Percentiles rank a stretch among this genome's conserved stretches.
Evolutionary conservation across 371 early-diverging fungal species (phyloP).

Genomic region (Mucor velutinosus): DNA sequence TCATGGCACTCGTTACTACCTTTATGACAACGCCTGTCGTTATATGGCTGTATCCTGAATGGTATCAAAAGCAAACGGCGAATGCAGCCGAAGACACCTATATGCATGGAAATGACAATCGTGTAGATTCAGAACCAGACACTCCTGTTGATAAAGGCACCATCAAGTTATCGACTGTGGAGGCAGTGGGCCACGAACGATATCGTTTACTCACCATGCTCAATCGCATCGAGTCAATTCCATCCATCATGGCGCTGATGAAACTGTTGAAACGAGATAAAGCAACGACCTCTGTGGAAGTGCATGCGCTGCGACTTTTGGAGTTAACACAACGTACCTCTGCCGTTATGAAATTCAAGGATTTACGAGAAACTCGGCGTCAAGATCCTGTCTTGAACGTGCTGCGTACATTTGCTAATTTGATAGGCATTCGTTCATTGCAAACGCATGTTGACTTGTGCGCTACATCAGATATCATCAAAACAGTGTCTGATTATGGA

Average conservation of each 20-base stretch:
- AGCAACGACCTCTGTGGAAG: constrained; percentile 1
- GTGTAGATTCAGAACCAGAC: not conserved
- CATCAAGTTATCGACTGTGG: not conserved
- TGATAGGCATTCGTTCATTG: constrained; percentile 53
- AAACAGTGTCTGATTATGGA: constrained; percentile 20
- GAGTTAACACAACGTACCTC: constrained; percentile 75
- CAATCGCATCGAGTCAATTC: constrained; percentile 65
- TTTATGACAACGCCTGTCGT: constrained; percentile 74
- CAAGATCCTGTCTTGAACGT: constrained; percentile 76
- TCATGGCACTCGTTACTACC: constrained; percentile 87
- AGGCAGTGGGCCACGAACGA: not conserved
- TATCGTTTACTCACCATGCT: constrained; percentile 58
- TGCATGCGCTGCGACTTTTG: constrained; percentile 67
- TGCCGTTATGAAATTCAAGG: constrained; percentile 71
- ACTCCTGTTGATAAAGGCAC: not conserved
- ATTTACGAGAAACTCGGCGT: constrained; percentile 56
- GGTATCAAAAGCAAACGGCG: constrained; percentile 50
- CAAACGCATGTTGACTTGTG: constrained; percentile 31
- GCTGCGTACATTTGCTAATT: constrained; percentile 71
- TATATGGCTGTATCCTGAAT: constrained; percentile 57
- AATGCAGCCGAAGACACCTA: constrained; percentile 2
- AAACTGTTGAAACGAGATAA: constrained; percentile 47
- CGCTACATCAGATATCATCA: constrained; percentile 20
- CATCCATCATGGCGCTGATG: constrained; percentile 73
- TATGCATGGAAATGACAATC: not conserved